Base-by-base conservation (phyloP, 306 rosid species). In the Citrullus amarus region DNA sequence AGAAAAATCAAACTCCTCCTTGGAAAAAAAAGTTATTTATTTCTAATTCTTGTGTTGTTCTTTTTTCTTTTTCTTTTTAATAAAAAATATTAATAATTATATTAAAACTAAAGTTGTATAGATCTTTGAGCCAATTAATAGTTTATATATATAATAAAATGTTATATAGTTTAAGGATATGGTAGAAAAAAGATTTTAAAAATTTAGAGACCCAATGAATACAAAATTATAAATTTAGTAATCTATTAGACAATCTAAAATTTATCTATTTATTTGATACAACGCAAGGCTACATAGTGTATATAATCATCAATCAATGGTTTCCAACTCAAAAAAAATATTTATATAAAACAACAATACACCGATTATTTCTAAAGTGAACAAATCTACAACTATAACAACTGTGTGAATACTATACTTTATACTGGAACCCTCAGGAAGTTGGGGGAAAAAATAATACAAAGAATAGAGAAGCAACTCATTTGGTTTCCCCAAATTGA, bases 381-480 rank as follows among this genome's bases (percentile, higher is more conserved):
- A 41, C n/a, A 44, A 44, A 38, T 65, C 28, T 17, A 38, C 44
- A 41, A 16, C 51, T 39, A 68, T 22, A 68, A 16, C 44, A 68
- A 16, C 30, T 39, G 43, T 36, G 15, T 4, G 22, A 1, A 13
- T 48, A 48, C 16, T 65, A 65, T 65, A 65, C 44, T 66, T 10
- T 38, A 16, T 69, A 69, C 54, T 9, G 3, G 3, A n/a, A 11
- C 36, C 28, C 34, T 67, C 16, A 18, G 4, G n/a, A 5, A 66
- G 7, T 66, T 8, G 10, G 3, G 20, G 20, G 2, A 1, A 9
- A n/a, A 41, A 43, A 43, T 30, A 65, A 41, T 20, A 68, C 2
- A 68, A 68, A 68, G 54, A 68, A 68, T 68, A 68, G 75, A 68
- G 55, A 68, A 32, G 75, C 34, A 68, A 68, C 75, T 25, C 48